Evolutionary conservation across 2,329 filamentous ascomycete species (phyloP), one percentile per base, ranked within the genome.

Genomic region (Ceratocystis lukuohia): DNA sequence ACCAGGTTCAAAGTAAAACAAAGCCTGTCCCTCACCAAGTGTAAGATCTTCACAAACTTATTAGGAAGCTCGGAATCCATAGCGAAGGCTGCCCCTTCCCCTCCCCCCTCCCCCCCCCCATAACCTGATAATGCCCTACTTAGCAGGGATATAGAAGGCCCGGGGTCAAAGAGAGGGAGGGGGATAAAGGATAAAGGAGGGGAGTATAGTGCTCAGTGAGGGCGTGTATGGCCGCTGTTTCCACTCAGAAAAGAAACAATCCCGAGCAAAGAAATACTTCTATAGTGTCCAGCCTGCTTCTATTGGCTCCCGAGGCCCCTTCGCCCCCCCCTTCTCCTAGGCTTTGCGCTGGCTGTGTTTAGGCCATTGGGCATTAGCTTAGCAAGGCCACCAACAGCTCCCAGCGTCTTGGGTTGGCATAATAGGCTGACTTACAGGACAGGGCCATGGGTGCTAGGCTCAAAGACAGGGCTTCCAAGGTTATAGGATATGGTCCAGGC

Each of bases 41-140:
- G 56, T 59, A 59, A 59, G 28, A 59, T 59, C 56, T 59, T 59
- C 56, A 37, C 3, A n/a, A 15, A 30, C 28, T 59, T 37, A 59
- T 33, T 17, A 59, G 15, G 56, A 12, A 15, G 30, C 28, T 37
- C 56, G 56, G 56, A 33, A 59, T 59, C 56, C 25, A 37, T 59
- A 59, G 56, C 28, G 56, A 37, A 59, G 28, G 28, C 46, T 48
- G n/a, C n/a, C 46, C 22, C 12, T 25, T 25, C 20, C 20, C 20
- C 44, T n/a, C 44, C 44, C 6, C 6, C 3, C 44, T 8, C 33
- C 33, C 33, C 33, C 2, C 10, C 10, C 12, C 12, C 37, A 41
- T 41, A 41, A 41, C 37, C 12, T 41, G 37, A 41, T 41, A 15
- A 15, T 41, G 12, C 37, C 37, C 37, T 22, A 53, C 10, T 0